Percentiles rank a stretch among this genome's conserved stretches.
Evolutionary conservation across 2,329 filamentous ascomycete genomes (phyloP).

Genomic region (Teratosphaeriaceae sp.): DNA sequence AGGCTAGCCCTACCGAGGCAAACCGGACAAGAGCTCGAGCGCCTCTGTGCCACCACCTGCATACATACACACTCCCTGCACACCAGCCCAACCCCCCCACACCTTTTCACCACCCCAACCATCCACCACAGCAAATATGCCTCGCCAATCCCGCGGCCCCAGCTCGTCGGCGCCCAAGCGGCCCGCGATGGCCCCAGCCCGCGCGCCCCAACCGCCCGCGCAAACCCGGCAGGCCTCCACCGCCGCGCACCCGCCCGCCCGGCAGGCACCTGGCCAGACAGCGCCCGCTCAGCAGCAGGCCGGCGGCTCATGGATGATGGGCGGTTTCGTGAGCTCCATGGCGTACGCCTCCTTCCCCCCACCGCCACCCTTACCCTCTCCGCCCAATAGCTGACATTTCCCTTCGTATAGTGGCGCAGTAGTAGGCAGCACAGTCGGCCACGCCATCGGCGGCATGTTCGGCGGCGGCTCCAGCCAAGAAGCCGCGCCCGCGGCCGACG

Average conservation of each 20-base stretch:
- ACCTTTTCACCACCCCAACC: neutral
- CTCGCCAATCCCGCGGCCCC: slow-evolving; percentile 42
- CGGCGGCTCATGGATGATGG: slow-evolving; percentile 78
- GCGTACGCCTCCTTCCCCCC: too few relatives aligned
- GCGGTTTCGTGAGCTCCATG: too few relatives aligned
- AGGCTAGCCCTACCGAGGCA: too few relatives aligned
- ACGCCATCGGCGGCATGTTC: slow-evolving; percentile 89
- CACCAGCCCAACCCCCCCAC: neutral
- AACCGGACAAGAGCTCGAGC: too few relatives aligned
- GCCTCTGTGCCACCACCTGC: too few relatives aligned
- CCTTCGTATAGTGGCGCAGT: slow-evolving; percentile 71
- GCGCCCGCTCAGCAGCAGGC: slow-evolving; percentile 31
- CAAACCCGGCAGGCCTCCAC: slow-evolving; percentile 47
- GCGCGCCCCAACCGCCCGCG: slow-evolving; percentile 60
- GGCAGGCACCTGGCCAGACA: slow-evolving; percentile 44
- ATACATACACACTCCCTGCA: too few relatives aligned
- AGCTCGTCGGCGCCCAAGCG: slow-evolving; percentile 40
- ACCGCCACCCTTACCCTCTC: too few relatives aligned
- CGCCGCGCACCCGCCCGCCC: slow-evolving; percentile 36
- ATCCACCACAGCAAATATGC: slow-evolving; percentile 34
- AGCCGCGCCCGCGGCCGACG: slow-evolving; percentile 38
- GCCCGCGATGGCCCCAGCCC: slow-evolving; percentile 37
- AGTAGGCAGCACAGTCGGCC: slow-evolving; percentile 89
- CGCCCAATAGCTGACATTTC: too few relatives aligned
- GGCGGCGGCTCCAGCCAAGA: slow-evolving; percentile 57